These are phyloP conservation scores for Euphorbia schlechtendalii DNA, from an alignment of 441 rosid genomes.

Conservation along the genomic window DNA sequence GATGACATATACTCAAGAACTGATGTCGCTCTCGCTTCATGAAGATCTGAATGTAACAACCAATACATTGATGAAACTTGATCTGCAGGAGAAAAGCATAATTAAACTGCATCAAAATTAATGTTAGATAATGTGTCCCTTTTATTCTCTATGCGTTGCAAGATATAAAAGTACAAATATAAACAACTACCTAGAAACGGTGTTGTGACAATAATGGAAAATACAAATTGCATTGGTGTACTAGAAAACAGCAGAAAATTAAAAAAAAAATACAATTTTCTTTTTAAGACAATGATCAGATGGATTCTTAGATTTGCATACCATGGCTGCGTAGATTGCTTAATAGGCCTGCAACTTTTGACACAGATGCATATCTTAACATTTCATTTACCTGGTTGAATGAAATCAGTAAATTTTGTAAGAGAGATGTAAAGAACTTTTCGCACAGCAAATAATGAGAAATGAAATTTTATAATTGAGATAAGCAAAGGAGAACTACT, in stretches of 20 bases:
- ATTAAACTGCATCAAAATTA: neutral
- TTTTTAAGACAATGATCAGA: neutral
- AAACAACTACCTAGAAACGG: neutral
- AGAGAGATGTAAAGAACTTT: neutral
- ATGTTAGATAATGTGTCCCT: neutral
- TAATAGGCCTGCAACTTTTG: conserved; percentile 55
- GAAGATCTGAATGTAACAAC: conserved; percentile 76
- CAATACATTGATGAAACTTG: conserved; percentile 62
- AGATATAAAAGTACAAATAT: neutral
- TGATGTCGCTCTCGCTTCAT: conserved; percentile 47
- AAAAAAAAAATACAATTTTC: neutral
- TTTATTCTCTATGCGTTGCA: no score
- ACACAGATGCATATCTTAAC: conserved; percentile 57
- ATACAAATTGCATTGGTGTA: neutral
- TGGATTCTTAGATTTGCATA: conserved; percentile 13
- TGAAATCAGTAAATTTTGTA: neutral
- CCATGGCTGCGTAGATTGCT: conserved; percentile 83
- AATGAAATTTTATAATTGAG: neutral
- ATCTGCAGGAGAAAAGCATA: conserved; percentile 38
- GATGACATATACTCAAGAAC: conserved; percentile 76
- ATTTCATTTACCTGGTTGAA: conserved; percentile 51
- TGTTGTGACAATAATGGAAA: conserved; percentile 6
- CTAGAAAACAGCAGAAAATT: neutral
- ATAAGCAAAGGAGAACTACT: neutral
- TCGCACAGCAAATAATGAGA: neutral